Base-by-base conservation (phyloP, 495 filamentous ascomycete genomes). In the Xylona heveae region DNA sequence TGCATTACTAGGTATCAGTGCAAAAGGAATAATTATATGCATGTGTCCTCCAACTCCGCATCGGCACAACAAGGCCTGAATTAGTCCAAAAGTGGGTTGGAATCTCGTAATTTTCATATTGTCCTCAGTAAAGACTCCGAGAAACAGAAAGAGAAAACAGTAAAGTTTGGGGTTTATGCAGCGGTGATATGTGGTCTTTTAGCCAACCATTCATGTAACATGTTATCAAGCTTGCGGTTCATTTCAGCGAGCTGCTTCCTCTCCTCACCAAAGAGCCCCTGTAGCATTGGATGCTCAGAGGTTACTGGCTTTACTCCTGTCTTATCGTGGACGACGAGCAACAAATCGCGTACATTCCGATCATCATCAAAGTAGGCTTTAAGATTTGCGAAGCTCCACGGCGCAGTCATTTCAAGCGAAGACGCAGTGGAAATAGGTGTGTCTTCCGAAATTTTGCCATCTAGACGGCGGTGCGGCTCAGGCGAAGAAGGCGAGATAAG, bases 301-400 rank as follows among this genome's bases (percentile, higher is more conserved):
- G 71, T 66, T 7, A 74, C 73, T 19, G 79, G 77, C 31, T 68
- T 63, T 20, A 83, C 68, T 36, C 77, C 75, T 15, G 68, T 75
- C 52, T 79, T 88, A 50, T 94, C 83, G 46, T 91, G 78, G 18
- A 97, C 81, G 28, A 97, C 74, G 6, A 84, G 62, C 33, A 94
- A 66, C 46, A 95, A 59, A 46, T 97, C 88, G 26, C 78, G 68
- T 41, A 97, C 78, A 38, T 93, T 83, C n/a, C 66, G 74, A 26
- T 77, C 76, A 43, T 88, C 82, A 38, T 95, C 85, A 41, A 95
- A 71, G 54, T 92, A 97, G 13, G 78, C 72, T 28, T 80, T 67
- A 22, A 97, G 62, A 41, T 66, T 74, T 37, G 72, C 61, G 49
- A 93, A 88, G 41, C 74, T 82, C 88, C 88, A 97, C 9, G 59